These are phyloP conservation scores for Tolypocladium inflatum DNA, from an alignment of 2,329 filamentous ascomycete species.

Conservation along the genomic window DNA sequence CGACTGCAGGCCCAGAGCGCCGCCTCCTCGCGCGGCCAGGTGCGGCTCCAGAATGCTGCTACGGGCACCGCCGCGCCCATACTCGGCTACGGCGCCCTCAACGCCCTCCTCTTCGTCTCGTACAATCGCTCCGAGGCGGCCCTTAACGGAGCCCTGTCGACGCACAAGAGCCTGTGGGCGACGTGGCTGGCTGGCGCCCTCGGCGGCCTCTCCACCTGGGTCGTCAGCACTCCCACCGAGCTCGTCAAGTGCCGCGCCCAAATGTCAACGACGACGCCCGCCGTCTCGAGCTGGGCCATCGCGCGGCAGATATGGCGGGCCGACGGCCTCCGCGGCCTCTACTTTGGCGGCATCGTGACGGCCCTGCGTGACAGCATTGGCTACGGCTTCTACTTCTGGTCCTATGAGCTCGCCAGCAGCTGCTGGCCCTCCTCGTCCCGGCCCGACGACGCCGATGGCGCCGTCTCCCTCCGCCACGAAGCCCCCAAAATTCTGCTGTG, in stretches of 20 bases:
- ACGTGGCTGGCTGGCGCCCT: conserved; percentile 73
- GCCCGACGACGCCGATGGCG: conserved; percentile 2
- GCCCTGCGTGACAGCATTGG: conserved; percentile 77
- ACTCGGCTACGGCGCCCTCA: conserved; percentile 81
- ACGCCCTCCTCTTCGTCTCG: conserved; percentile 79
- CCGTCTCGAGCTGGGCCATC: conserved; percentile 52
- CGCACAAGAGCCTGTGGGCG: conserved; percentile 45
- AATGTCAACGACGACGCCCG: conserved; percentile 31
- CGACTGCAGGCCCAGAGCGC: conserved; percentile 58
- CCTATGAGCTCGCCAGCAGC: conserved; percentile 68
- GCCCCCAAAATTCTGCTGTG: conserved; percentile 65
- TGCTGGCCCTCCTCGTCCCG: conserved; percentile 31
- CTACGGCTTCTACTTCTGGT: conserved; percentile 98
- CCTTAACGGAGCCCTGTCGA: conserved; percentile 34
- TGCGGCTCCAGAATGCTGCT: conserved; percentile 28
- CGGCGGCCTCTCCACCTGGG: conserved; percentile 77
- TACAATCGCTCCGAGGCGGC: conserved; percentile 75
- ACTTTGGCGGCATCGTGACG: conserved; percentile 73
- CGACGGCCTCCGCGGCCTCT: conserved; percentile 60
- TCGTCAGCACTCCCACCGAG: conserved; percentile 81
- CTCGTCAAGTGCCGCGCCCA: conserved; percentile 85
- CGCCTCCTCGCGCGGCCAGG: conserved; percentile 1
- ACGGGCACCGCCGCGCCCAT: conserved; percentile 75
- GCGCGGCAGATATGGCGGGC: conserved; percentile 48
- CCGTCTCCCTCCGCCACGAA: conserved; percentile 24